Evolutionary conservation across 1,139 yeast species (phyloP), one percentile per base, ranked within the genome.

Genomic region (Geotrichum cucujoidarum): DNA sequence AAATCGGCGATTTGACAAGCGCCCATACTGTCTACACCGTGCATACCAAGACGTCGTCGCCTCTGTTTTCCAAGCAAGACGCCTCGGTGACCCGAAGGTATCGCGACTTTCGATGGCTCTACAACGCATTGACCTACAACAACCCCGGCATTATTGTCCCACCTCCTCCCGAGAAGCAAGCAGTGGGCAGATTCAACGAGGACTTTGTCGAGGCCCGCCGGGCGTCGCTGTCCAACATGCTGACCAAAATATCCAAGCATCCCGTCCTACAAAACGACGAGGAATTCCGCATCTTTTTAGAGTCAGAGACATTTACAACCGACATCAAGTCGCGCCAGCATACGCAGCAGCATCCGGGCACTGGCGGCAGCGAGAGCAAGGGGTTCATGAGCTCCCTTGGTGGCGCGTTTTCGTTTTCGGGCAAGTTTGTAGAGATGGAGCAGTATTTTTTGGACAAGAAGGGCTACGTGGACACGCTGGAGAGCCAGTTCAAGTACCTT

Each of bases 141-240:
- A 89, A 92, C 61, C 95, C 95, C 27, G 98, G 98, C 0, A 73
- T 77, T 50, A 83, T 94, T 37, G 82, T 94, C 25, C 98, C 98
- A 0, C 96, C 98, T 0, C 97, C 98, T 8, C 98, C 99, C 1
- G 87, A 88, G 34, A 94, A 94, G 62, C 97, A 92, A 65, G 86
- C 88, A 0, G 83, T 90, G 50, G 97, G 96, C 2, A 73, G 95
- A 55, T 84, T 83, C 67, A 87, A 88, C 60, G 90, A 86, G 57
- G 89, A 82, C 59, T 89, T 92, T 60, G 81, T 92, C 47, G 97
- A 90, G 63, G 80, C 80, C 55, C 77, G 98, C 65, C 73, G 97
- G 52, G 70, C 82, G 34, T 87, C 94, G 14, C 72, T 92, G 63
- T 97, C 89, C 61, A 80, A 77, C 56, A 94, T 92, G 99, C 73